Base-by-base conservation (phyloP, 2,329 filamentous ascomycete genomes). In the Ophiostoma himal-ulmi region DNA sequence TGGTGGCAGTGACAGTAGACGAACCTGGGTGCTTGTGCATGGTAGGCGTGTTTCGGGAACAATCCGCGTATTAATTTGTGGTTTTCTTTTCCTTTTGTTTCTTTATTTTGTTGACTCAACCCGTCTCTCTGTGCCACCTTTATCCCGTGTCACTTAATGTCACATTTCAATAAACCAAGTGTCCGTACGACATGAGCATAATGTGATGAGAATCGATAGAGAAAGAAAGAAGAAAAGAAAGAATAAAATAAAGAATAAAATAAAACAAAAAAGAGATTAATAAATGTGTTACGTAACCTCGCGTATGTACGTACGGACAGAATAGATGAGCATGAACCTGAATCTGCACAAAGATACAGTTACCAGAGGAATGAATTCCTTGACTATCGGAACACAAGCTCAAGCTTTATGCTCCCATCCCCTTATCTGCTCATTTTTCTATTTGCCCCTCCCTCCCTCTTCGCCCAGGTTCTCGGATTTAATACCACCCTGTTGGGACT, bases 401-500 rank as follows among this genome's bases (percentile, higher is more conserved):
- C 30, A n/a, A 34, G 13, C 11, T 62, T 26, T 62, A 30, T n/a
- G n/a, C n/a, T 34, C 26, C n/a, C n/a, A 54, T 34, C 26, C 14
- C 22, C 57, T 20, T 4, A 7, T 3, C 26, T 8, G 10, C 57
- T 13, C 14, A 20, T 65, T 65, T 65, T 65, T 65, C 17, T 10
- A 36, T 65, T 65, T 65, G 62, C 62, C 62, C 62, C 62, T 65
- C 62, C 34, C 20, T 65, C 36, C 34, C 17, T 17, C 30, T 37
- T 3, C 8, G 7, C 10, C 60, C 60, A 64, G 13, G 6, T 3
- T 26, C 62, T 65, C 62, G 62, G 62, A 36, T 41, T 36, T 65
- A 30, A 30, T 30, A 65, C 62, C 62, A 39, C 62, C 62, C 62
- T 65, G 62, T 65, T 65, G 62, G 62, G 62, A 65, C 34, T 70